Evolutionary conservation across 768 basidiomycete species (phyloP).

Genomic region (Lactifluus pinguis): DNA sequence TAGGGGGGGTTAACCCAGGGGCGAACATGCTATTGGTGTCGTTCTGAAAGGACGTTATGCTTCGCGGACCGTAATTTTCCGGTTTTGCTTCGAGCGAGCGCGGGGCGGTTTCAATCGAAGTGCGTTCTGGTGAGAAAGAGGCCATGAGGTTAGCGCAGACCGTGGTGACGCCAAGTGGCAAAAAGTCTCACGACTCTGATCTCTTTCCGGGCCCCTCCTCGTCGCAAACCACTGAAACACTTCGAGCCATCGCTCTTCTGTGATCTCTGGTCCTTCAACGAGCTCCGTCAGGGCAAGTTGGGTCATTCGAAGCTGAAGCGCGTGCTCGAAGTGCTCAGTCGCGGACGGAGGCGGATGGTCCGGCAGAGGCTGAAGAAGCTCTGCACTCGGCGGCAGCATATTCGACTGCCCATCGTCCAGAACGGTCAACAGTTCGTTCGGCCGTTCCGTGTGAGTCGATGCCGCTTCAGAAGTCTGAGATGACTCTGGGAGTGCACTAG

Average conservation of each 20-base stretch:
- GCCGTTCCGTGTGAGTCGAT: constrained; percentile 6
- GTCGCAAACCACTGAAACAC: constrained; percentile 83
- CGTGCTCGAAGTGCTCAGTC: constrained; percentile 61
- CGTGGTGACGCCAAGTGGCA: not conserved
- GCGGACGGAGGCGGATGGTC: constrained; percentile 44
- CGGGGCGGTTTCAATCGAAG: constrained; percentile 14
- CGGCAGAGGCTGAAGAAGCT: constrained; percentile 37
- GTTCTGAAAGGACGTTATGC: not conserved
- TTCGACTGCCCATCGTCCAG: constrained; percentile 25
- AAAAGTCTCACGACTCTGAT: constrained; percentile 16
- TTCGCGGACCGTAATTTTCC: not conserved
- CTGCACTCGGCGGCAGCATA: constrained; percentile 32
- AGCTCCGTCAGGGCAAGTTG: constrained; percentile 74
- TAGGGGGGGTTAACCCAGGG: not conserved
- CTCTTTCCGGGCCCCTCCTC: constrained; percentile 30
- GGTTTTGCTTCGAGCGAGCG: constrained; percentile 13
- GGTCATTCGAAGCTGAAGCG: constrained; percentile 80
- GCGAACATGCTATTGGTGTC: constrained; percentile 1
- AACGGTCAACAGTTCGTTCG: constrained; percentile 7
- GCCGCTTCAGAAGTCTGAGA: constrained; percentile 1
- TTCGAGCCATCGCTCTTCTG: constrained; percentile 72
- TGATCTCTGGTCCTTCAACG: constrained; percentile 77
- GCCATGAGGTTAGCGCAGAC: not conserved
- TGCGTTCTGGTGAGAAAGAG: constrained; percentile 1
- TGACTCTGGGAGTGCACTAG: not conserved